Percentiles rank a stretch among this genome's conserved stretches.
phyloP scores from a whole-genome alignment of 2,329 filamentous ascomycete species.

The Pseudogymnoascus sp. region DNA sequence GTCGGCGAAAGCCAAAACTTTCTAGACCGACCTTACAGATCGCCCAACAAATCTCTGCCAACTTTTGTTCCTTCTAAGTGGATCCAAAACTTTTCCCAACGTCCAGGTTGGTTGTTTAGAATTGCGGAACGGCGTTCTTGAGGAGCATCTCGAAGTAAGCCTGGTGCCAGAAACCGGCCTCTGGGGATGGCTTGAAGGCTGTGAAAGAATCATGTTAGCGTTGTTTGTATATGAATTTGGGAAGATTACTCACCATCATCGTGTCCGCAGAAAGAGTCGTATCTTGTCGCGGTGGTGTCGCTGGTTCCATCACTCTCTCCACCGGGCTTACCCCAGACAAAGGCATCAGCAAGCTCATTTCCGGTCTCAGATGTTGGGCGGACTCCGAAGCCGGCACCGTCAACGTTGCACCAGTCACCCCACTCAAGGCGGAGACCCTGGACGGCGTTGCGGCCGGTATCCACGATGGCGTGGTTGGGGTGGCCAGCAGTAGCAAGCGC shows the following conservation, averaged over 20 bases:
- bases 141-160: slow-evolving; percentile 39
- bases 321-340: slow-evolving; percentile 32
- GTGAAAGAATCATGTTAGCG: slow-evolving; percentile 1
- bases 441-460: slow-evolving; percentile 44
- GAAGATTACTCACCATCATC: slow-evolving; percentile 49
- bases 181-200: slow-evolving; percentile 35
- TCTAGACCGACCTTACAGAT: not conserved
- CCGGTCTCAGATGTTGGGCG: slow-evolving; percentile 22
- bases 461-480: slow-evolving; percentile 40
- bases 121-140: slow-evolving; percentile 31
- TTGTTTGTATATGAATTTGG: slow-evolving; percentile 28
- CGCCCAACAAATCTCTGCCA: slow-evolving; percentile 7
- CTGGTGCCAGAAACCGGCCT: slow-evolving; percentile 39
- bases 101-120: slow-evolving; percentile 13
- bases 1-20: not conserved
- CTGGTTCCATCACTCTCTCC: slow-evolving; percentile 26
- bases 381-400: slow-evolving; percentile 29
- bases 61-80: slow-evolving; percentile 7
- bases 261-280: slow-evolving; percentile 43
- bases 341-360: slow-evolving; percentile 25
- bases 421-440: slow-evolving; percentile 37
- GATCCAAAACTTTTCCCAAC: slow-evolving; percentile 1
- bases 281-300: slow-evolving; percentile 34
- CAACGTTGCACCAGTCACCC: slow-evolving; percentile 40
- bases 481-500: slow-evolving; percentile 25